Percentiles rank a stretch among this genome's conserved stretches.
Conservation (phyloP, 768 basidiomycete genomes). For the Boletus huronensis region DNA sequence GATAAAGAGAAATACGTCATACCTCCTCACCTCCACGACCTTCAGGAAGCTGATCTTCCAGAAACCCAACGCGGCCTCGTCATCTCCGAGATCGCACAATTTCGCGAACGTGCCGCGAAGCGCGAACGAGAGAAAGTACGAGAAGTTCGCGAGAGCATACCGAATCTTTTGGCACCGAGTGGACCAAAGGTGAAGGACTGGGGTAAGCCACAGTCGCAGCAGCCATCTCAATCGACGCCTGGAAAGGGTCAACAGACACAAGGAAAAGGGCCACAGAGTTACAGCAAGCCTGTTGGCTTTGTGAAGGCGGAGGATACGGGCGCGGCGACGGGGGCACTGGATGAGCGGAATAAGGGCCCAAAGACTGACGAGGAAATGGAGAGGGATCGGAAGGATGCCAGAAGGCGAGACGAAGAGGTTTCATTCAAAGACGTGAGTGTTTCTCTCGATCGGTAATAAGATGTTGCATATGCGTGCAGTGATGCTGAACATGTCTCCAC, state of each 20-base stretch:
- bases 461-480: background rate
- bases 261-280: constrained; percentile 70
- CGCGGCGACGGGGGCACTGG: constrained; percentile 31
- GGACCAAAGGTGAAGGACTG: constrained; percentile 78
- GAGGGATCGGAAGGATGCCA: constrained; percentile 69
- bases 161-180: constrained; percentile 51
- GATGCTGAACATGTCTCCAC: background rate
- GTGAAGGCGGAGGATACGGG: constrained; percentile 64
- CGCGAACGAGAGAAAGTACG: constrained; percentile 85
- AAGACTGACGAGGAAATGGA: constrained; percentile 92
- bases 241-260: constrained; percentile 47
- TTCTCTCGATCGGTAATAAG: background rate
- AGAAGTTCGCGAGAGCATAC: constrained; percentile 63
- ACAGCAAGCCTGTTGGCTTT: constrained; percentile 78
- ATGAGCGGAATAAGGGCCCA: constrained; percentile 37
- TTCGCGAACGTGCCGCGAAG: constrained; percentile 91
- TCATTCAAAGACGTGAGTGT: constrained; percentile 81
- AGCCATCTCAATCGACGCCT: constrained; percentile 33
- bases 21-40: constrained; percentile 93
- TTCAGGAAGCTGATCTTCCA: constrained; percentile 94
- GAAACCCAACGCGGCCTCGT: constrained; percentile 91
- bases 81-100: constrained; percentile 94
- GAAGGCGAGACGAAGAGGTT: constrained; percentile 75
- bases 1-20: constrained; percentile 88
- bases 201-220: constrained; percentile 53